These are phyloP conservation scores for Tylopilus felleus DNA, from an alignment of 768 basidiomycete genomes.

Conservation along the genomic window DNA sequence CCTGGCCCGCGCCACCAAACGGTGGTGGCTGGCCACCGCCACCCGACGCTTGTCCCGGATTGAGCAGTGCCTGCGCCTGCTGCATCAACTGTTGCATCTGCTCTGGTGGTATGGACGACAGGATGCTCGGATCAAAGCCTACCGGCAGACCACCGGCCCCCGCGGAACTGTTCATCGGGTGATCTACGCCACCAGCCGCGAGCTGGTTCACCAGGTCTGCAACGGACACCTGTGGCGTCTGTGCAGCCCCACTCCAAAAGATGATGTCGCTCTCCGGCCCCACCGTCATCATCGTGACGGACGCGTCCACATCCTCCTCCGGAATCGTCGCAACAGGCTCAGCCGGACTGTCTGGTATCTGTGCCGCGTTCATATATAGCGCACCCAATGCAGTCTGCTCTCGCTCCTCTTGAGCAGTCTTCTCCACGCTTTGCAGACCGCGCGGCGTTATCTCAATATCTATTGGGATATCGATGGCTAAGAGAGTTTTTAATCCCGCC, in stretches of 20 bases:
- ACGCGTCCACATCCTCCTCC: constrained; percentile 68
- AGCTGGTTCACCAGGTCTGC: constrained; percentile 70
- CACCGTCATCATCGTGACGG: constrained; percentile 61
- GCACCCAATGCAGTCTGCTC: constrained; percentile 76
- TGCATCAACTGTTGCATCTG: constrained; percentile 62
- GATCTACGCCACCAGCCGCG: constrained; percentile 42
- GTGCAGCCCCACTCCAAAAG: constrained; percentile 54
- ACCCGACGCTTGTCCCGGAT: constrained; percentile 27
- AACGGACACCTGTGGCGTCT: constrained; percentile 43
- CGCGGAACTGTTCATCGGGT: constrained; percentile 36
- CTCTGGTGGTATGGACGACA: constrained; percentile 49
- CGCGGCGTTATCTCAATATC: constrained; percentile 53
- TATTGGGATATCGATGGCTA: constrained; percentile 63
- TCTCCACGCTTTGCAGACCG: constrained; percentile 70
- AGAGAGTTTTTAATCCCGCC: neutral
- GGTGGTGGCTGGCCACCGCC: constrained; percentile 30
- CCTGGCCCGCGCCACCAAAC: constrained; percentile 37
- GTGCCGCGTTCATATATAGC: constrained; percentile 63
- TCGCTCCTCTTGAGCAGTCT: constrained; percentile 65
- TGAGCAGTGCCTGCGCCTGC: constrained; percentile 35
- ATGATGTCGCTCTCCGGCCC: constrained; percentile 64
- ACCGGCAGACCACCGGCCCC: constrained; percentile 30
- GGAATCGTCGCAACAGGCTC: constrained; percentile 59
- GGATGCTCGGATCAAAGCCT: constrained; percentile 42
- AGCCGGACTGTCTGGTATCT: constrained; percentile 76